A percentile compares a stretch with the other conserved stretches of the same genome.
Evolutionary conservation across 768 basidiomycete genomes (phyloP).

Genomic region (Rhodotorula toruloides): DNA sequence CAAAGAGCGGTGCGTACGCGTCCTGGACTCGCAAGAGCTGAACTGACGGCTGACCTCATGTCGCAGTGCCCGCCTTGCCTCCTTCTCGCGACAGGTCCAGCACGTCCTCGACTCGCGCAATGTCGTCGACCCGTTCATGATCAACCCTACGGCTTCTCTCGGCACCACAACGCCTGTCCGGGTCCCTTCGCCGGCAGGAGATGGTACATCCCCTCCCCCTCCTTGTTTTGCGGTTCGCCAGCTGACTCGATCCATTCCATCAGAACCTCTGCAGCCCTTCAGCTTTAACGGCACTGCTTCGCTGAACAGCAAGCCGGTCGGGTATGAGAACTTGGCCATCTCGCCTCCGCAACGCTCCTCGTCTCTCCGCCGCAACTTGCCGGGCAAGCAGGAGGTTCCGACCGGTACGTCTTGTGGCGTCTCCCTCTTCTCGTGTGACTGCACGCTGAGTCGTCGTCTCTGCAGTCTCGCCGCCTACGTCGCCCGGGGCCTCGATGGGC

Average conservation of each 20-base stretch:
- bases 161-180: not conserved
- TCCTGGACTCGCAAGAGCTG: no score
- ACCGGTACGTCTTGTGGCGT: not conserved
- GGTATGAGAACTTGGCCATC: no score
- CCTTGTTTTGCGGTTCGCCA: no score
- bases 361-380: not conserved
- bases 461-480: not conserved
- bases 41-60: not conserved
- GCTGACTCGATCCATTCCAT: not conserved
- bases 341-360: not conserved
- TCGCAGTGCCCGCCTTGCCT: conserved; percentile 16
- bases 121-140: not conserved
- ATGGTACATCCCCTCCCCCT: not conserved
- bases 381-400: not conserved
- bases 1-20: not conserved
- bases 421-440: not conserved
- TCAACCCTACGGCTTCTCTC: not conserved
- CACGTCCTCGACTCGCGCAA: conserved; percentile 17
- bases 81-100: conserved; percentile 11
- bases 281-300: not conserved
- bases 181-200: not conserved
- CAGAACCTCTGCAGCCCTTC: not conserved
- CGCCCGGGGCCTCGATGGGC: not conserved
- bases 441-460: no score
- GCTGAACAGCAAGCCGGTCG: not conserved